phyloP scores from a whole-genome alignment of 371 early-diverging fungal genomes.

The Mucor lusitanicus region DNA sequence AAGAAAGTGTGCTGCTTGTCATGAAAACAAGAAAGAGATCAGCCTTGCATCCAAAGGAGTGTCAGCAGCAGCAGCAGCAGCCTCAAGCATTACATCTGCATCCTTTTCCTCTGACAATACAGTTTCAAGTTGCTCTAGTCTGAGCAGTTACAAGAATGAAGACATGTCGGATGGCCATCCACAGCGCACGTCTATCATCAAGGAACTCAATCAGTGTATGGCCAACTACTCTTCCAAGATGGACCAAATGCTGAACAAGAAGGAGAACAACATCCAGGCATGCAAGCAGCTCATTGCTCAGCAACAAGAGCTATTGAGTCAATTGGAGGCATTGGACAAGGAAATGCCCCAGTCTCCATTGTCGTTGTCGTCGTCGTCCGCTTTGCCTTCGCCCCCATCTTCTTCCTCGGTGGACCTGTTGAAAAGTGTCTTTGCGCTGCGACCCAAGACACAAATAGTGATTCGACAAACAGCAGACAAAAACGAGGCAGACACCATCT shows the following conservation, averaged over 20 bases:
- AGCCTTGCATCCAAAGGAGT: background rate
- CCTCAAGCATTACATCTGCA: background rate
- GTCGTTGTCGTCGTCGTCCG: background rate
- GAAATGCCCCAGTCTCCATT: background rate
- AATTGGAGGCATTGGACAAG: background rate
- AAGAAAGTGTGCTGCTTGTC: constrained; percentile 20
- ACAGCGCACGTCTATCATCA: constrained; percentile 2
- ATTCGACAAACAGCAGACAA: constrained; percentile 11
- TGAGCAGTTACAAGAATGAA: background rate
- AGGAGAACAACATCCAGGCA: background rate
- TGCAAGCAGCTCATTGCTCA: constrained; percentile 15
- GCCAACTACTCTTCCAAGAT: constrained; percentile 12
- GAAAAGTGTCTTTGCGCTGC: background rate
- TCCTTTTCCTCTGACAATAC: background rate
- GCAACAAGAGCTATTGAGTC: constrained; percentile 8
- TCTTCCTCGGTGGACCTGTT: background rate
- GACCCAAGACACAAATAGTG: constrained; percentile 1
- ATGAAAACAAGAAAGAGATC: background rate
- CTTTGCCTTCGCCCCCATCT: background rate
- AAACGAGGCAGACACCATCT: constrained; percentile 11
- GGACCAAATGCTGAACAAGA: constrained; percentile 3
- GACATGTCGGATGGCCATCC: background rate
- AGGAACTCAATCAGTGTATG: constrained; percentile 11
- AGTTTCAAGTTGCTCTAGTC: background rate
- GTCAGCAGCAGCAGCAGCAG: background rate